These are phyloP conservation scores for Ceratocystis papillata DNA, from an alignment of 2,329 filamentous ascomycete genomes.

Conservation along the genomic window DNA sequence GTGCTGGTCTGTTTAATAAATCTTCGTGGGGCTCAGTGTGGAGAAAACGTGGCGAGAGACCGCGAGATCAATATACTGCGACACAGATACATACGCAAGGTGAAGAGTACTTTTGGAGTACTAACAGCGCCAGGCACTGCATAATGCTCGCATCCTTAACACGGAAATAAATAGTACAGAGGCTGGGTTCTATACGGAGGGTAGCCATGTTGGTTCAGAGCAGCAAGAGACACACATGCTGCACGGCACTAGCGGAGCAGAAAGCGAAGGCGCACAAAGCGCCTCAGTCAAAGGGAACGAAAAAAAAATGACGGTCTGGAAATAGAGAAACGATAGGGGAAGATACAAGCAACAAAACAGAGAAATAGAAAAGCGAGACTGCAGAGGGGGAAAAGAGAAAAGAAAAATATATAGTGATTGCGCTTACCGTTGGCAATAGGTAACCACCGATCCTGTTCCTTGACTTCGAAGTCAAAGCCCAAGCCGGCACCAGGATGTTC, in stretches of 20 bases:
- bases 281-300: not conserved
- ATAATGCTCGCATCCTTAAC: not conserved
- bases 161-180: not conserved
- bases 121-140: not conserved
- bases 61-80: not conserved
- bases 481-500: conserved; percentile 66
- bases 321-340: conserved; percentile 2
- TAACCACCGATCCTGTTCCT: conserved; percentile 98
- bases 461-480: conserved; percentile 92
- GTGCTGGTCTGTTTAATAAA: not conserved
- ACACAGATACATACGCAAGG: not conserved
- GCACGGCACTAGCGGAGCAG: not conserved
- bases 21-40: not conserved
- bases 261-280: not conserved
- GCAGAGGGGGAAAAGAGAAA: no score
- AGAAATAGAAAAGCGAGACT: no score
- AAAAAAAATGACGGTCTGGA: conserved; percentile 26
- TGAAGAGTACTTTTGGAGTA: not conserved
- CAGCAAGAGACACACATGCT: not conserved
- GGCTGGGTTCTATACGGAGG: not conserved
- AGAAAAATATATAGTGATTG: no score
- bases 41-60: not conserved
- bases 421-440: conserved; percentile 99
- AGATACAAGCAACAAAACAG: conserved; percentile 28
- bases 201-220: not conserved